Percentiles rank a stretch among this genome's conserved stretches.
Evolutionary conservation across 106 monocot genomes (phyloP).

Genomic region (Xerophyta viscosa): DNA sequence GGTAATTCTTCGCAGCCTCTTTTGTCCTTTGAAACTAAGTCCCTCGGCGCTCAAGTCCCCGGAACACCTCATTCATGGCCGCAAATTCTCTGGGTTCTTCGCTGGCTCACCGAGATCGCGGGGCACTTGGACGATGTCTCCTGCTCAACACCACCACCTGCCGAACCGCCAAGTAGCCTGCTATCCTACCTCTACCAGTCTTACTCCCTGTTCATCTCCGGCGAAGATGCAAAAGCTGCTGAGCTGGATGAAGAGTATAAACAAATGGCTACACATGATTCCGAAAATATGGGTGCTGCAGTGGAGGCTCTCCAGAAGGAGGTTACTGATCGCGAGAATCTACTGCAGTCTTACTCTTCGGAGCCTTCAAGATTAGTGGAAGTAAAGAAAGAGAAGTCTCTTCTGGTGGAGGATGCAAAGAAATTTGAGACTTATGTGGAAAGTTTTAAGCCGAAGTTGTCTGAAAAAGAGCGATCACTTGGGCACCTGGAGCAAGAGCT

Average conservation of each 20-base stretch:
- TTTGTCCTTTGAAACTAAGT: constrained; percentile 63
- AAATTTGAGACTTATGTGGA: constrained; percentile 63
- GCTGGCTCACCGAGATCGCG: constrained; percentile 70
- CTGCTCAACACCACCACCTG: not conserved
- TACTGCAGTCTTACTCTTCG: constrained; percentile 12
- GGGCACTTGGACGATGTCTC: constrained; percentile 24
- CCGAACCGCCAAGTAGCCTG: constrained; percentile 17
- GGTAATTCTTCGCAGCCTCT: constrained; percentile 26
- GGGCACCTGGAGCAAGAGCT: constrained; percentile 33
- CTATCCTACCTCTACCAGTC: constrained; percentile 25
- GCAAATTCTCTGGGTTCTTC: constrained; percentile 42
- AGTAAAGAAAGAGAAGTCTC: constrained; percentile 29
- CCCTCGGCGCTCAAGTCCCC: constrained; percentile 70
- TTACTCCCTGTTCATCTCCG: constrained; percentile 55
- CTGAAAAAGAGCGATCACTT: constrained; percentile 24
- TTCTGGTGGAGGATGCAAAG: constrained; percentile 35
- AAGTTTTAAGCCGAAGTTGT: constrained; percentile 24
- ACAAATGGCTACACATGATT: constrained; percentile 9
- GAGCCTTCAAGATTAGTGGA: constrained; percentile 33
- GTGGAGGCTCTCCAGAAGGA: constrained; percentile 29
- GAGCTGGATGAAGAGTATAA: constrained; percentile 51
- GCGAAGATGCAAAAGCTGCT: constrained; percentile 50
- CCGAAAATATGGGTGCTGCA: constrained; percentile 4
- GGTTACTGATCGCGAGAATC: constrained; percentile 34
- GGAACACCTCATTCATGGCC: constrained; percentile 90